phyloP scores from a whole-genome alignment of 768 basidiomycete species.

The Agaricus sinodeliciosus region DNA sequence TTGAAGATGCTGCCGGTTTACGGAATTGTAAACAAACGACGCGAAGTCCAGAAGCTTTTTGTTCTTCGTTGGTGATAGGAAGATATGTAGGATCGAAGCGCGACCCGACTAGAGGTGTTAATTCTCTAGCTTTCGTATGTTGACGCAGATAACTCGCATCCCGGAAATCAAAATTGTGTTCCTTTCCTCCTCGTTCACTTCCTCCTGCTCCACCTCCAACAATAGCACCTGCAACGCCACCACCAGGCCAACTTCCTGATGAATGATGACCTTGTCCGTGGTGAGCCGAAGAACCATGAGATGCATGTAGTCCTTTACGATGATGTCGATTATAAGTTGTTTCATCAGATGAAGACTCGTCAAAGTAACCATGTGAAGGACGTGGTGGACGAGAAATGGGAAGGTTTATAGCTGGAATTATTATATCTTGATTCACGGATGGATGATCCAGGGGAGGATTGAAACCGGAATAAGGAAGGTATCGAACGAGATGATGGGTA shows the following conservation, averaged over 20 bases:
- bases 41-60: slow-evolving; percentile 5
- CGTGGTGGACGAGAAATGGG: slow-evolving; percentile 2
- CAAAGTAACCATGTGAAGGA: not conserved
- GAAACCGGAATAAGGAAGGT: slow-evolving; percentile 8
- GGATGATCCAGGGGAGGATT: slow-evolving; percentile 4
- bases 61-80: slow-evolving; percentile 6
- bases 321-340: not conserved
- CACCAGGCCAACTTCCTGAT: not conserved
- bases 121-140: slow-evolving; percentile 5
- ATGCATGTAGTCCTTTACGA: not conserved
- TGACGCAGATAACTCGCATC: not conserved
- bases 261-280: not conserved
- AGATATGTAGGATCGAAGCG: slow-evolving; percentile 8
- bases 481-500: slow-evolving; percentile 11
- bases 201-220: not conserved
- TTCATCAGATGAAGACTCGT: not conserved
- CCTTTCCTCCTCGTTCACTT: not conserved
- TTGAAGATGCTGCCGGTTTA: not conserved
- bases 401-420: not conserved
- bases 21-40: slow-evolving; percentile 9
- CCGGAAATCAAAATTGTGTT: slow-evolving; percentile 6
- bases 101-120: slow-evolving; percentile 8
- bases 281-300: not conserved
- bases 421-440: not conserved
- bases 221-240: not conserved